Conservation (phyloP, 768 basidiomycete genomes). For the Auricularia sp. region DNA sequence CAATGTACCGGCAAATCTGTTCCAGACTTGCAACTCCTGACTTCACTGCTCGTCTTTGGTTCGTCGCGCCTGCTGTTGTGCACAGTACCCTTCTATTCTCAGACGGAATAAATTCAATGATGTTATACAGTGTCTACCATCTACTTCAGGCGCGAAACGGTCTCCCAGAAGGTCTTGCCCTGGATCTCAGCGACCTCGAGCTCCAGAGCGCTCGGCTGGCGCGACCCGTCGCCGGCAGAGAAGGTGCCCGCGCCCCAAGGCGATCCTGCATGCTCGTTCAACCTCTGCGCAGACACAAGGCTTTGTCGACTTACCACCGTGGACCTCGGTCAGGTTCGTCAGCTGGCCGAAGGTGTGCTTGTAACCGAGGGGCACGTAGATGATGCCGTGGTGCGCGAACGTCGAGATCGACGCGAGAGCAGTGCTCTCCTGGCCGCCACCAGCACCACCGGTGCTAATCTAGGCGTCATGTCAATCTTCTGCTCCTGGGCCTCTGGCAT, state of each 20-base stretch:
- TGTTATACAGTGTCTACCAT: neutral
- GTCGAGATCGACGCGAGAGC: conserved; percentile 42
- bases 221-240: conserved; percentile 35
- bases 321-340: conserved; percentile 37
- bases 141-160: conserved; percentile 15
- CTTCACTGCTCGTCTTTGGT: neutral
- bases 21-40: conserved; percentile 7
- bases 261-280: conserved; percentile 34
- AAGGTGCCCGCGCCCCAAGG: conserved; percentile 71
- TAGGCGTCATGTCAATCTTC: conserved; percentile 26
- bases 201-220: conserved; percentile 42
- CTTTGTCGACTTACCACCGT: conserved; percentile 39
- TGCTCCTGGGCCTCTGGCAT: too few relatives aligned
- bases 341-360: conserved; percentile 34
- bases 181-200: conserved; percentile 42
- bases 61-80: neutral
- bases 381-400: conserved; percentile 61
- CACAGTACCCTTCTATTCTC: neutral
- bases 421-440: conserved; percentile 73
- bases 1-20: conserved; percentile 25
- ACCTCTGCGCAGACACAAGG: conserved; percentile 7
- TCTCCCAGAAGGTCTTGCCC: conserved; percentile 42
- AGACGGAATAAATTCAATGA: too few relatives aligned
- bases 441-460: conserved; percentile 49
- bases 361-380: conserved; percentile 68